A percentile compares a stretch with the other conserved stretches of the same genome.
phyloP scores from a whole-genome alignment of 2,329 filamentous ascomycete species.

The Aureobasidium uvarum region DNA sequence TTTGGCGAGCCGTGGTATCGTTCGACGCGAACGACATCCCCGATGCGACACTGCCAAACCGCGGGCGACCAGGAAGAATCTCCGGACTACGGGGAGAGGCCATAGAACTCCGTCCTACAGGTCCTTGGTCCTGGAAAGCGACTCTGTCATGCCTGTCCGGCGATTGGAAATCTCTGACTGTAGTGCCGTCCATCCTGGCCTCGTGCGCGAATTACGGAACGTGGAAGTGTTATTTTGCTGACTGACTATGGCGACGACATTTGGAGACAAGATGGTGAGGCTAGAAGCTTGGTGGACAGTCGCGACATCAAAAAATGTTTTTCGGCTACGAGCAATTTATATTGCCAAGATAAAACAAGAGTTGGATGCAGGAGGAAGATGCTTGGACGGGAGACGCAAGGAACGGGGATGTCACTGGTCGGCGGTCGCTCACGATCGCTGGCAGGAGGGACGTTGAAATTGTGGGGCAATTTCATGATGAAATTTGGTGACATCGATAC shows the following conservation, averaged over 20 bases:
- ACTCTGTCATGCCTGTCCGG: conserved; percentile 2
- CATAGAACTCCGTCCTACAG: conserved; percentile 3
- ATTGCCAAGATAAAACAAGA: conserved; percentile 22
- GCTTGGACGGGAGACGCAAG: conserved; percentile 14
- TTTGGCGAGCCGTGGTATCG: conserved; percentile 39
- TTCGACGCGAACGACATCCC: conserved; percentile 31
- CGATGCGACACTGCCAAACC: conserved; percentile 17
- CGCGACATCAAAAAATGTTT: not conserved
- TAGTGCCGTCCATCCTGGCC: conserved; percentile 15
- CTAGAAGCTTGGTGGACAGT: no score
- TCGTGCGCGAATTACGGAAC: not conserved
- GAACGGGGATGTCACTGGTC: conserved; percentile 16
- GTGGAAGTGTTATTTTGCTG: not conserved
- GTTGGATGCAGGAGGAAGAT: conserved; percentile 15
- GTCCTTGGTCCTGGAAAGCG: conserved; percentile 6
- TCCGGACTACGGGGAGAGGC: conserved; percentile 9
- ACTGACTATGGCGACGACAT: conserved; percentile 9
- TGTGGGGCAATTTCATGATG: conserved; percentile 11
- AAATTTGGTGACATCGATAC: conserved; percentile 12
- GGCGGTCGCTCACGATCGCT: not conserved
- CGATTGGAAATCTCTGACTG: conserved; percentile 24
- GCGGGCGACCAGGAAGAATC: not conserved
- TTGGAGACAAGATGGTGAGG: not conserved
- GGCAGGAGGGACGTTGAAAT: not conserved
- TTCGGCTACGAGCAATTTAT: not conserved